These are phyloP conservation scores for Neonectria sp. DNA, from an alignment of 2,329 filamentous ascomycete species.

Conservation along the genomic window DNA sequence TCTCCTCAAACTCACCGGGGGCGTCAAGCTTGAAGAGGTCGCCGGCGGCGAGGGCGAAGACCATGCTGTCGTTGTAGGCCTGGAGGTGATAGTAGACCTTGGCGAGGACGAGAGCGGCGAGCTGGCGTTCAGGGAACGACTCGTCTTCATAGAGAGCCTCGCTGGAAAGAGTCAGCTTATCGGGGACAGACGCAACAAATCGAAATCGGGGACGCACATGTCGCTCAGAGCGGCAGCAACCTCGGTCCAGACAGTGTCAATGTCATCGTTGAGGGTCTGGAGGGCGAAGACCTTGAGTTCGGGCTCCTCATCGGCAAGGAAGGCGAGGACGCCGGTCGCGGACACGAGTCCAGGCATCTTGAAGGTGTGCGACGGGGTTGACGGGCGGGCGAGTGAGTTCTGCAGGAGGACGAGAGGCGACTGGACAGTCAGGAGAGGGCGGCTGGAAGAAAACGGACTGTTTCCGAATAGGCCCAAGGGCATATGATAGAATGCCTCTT, in stretches of 20 bases:
- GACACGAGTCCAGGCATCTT: slow-evolving; percentile 94
- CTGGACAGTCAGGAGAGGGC: slow-evolving; percentile 33
- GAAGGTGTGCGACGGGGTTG: slow-evolving; percentile 36
- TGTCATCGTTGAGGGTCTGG: slow-evolving; percentile 95
- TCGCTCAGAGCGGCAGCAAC: slow-evolving; percentile 92
- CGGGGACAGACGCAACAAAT: slow-evolving; percentile 14
- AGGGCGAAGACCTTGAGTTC: slow-evolving; percentile 96
- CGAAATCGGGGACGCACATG: slow-evolving; percentile 74
- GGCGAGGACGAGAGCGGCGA: slow-evolving; percentile 93
- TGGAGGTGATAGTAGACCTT: slow-evolving; percentile 99
- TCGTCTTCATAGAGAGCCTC: slow-evolving; percentile 99
- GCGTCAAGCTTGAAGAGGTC: slow-evolving; percentile 95
- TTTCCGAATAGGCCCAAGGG: slow-evolving; percentile 43
- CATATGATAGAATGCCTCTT: slow-evolving; percentile 34
- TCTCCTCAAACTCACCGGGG: slow-evolving; percentile 97
- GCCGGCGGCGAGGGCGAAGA: slow-evolving; percentile 94
- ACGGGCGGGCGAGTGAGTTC: slow-evolving; percentile 38
- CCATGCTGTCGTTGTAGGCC: slow-evolving; percentile 99
- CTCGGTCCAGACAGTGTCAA: slow-evolving; percentile 98
- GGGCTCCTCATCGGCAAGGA: slow-evolving; percentile 93
- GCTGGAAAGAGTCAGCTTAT: slow-evolving; percentile 63
- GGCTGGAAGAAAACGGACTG: slow-evolving; percentile 32
- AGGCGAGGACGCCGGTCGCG: slow-evolving; percentile 94
- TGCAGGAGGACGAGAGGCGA: slow-evolving; percentile 38
- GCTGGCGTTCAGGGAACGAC: slow-evolving; percentile 90